Percentiles rank a stretch among this genome's conserved stretches.
These are phyloP conservation scores for Trametes polyzona DNA, from an alignment of 1,284 basidiomycete species.

Conservation along the genomic window DNA sequence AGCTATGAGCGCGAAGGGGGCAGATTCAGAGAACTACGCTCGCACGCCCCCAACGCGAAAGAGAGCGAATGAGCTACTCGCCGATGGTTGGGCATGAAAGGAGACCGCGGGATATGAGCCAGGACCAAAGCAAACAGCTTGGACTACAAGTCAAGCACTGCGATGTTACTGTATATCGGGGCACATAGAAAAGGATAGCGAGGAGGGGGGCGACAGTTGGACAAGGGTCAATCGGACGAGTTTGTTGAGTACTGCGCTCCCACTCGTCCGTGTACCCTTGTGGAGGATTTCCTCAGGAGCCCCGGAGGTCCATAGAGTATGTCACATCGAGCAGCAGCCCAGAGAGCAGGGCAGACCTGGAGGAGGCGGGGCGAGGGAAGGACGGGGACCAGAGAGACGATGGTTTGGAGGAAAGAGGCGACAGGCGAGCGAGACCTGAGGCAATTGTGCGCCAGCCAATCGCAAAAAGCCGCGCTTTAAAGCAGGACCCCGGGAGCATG, in stretches of 20 bases:
- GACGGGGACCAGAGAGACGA: constrained; percentile 7
- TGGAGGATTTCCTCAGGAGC: too few species aligned
- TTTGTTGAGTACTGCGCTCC: constrained; percentile 56
- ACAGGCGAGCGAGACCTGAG: constrained; percentile 27
- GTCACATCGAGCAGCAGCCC: neutral
- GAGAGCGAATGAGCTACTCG: too few species aligned
- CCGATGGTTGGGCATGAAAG: too few species aligned
- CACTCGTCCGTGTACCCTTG: constrained; percentile 36
- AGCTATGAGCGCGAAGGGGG: neutral
- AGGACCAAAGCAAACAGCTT: too few species aligned
- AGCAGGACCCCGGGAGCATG: too few species aligned
- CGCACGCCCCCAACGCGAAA: constrained; percentile 37
- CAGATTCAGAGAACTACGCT: constrained; percentile 42
- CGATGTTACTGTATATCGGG: too few species aligned
- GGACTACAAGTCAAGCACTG: too few species aligned
- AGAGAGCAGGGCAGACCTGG: neutral
- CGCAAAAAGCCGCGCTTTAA: constrained; percentile 34
- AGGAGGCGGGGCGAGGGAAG: constrained; percentile 1
- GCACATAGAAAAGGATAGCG: too few species aligned
- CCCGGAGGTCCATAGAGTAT: constrained; percentile 1
- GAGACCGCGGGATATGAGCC: too few species aligned
- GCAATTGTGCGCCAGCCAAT: constrained; percentile 42
- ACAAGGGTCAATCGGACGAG: constrained; percentile 35
- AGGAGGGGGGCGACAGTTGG: neutral
- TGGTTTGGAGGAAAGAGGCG: constrained; percentile 16